phyloP scores from a whole-genome alignment of 1,139 yeast genomes.

The Debaryomycetaceae sp. region DNA sequence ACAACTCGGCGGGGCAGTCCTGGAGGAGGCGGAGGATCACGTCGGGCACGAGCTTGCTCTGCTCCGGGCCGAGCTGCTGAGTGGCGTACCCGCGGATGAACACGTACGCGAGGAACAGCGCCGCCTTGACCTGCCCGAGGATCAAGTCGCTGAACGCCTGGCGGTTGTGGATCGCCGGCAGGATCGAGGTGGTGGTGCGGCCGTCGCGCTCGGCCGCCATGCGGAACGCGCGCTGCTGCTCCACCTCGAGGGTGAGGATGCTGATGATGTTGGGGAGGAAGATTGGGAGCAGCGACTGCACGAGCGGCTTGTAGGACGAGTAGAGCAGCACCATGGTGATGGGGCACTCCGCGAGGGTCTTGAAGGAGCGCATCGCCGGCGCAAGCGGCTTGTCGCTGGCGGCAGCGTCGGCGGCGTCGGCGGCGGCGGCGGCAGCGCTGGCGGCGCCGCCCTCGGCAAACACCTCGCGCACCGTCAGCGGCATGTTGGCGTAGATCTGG shows the following conservation, averaged over 20 bases:
- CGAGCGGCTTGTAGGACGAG: constrained; percentile 78
- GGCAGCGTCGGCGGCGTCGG: constrained; percentile 33
- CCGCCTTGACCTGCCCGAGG: constrained; percentile 94
- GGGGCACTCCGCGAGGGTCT: constrained; percentile 93
- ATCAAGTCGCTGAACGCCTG: constrained; percentile 84
- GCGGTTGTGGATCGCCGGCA: constrained; percentile 72
- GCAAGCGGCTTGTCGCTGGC: constrained; percentile 34
- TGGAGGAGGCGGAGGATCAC: constrained; percentile 79
- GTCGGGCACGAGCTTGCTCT: constrained; percentile 74
- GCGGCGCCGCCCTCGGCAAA: constrained; percentile 32
- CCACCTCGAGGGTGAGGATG: constrained; percentile 71
- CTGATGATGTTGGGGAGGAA: constrained; percentile 82
- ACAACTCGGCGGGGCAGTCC: constrained; percentile 95
- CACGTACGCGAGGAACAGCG: constrained; percentile 90
- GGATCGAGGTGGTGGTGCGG: constrained; percentile 45
- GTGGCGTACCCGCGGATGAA: constrained; percentile 80
- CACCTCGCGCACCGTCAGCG: constrained; percentile 64
- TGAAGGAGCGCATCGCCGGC: constrained; percentile 75
- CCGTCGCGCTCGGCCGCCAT: constrained; percentile 63
- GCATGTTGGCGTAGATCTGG: constrained; percentile 76
- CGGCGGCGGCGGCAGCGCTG: constrained; percentile 4
- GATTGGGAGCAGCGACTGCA: constrained; percentile 64
- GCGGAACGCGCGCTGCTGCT: constrained; percentile 34
- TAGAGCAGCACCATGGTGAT: constrained; percentile 91
- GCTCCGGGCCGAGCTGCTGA: constrained; percentile 57